A percentile compares a stretch with the other conserved stretches of the same genome.
phyloP scores from a whole-genome alignment of 805 yeast species.

The Saturnispora gosingensis region DNA sequence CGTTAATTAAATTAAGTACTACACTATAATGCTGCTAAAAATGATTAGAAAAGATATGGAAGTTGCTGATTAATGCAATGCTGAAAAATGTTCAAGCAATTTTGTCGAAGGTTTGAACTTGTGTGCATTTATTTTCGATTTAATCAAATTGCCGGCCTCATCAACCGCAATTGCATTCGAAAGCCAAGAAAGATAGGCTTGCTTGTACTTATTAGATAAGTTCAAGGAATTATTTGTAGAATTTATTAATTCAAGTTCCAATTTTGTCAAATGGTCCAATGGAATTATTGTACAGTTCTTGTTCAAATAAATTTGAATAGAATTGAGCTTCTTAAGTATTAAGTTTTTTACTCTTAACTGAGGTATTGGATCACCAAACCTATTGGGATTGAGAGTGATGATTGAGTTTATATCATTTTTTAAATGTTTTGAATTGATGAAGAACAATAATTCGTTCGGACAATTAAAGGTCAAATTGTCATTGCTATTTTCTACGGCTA shows the following conservation, averaged over 20 bases:
- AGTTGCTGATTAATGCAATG: background rate
- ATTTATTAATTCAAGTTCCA: background rate
- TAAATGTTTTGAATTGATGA: background rate
- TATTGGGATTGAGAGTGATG: constrained; percentile 1
- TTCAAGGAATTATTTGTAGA: background rate
- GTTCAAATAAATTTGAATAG: background rate
- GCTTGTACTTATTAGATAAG: constrained; percentile 3
- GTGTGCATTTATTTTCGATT: background rate
- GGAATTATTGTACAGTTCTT: constrained; percentile 1
- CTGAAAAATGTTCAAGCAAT: background rate
- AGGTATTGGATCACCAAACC: background rate
- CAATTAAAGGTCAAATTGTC: background rate
- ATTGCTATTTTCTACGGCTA: background rate
- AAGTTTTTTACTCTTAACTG: constrained; percentile 1
- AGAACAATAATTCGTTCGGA: background rate
- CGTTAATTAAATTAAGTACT: background rate
- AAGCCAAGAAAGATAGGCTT: constrained; percentile 4
- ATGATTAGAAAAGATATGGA: background rate
- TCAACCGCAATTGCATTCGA: background rate
- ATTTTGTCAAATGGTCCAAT: background rate
- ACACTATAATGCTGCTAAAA: background rate
- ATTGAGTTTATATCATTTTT: background rate
- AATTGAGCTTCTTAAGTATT: background rate
- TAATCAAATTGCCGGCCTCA: background rate
- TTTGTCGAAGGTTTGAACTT: constrained; percentile 2